phyloP scores from a whole-genome alignment of 331 rosid species.

The Pyracantha coccinea region DNA sequence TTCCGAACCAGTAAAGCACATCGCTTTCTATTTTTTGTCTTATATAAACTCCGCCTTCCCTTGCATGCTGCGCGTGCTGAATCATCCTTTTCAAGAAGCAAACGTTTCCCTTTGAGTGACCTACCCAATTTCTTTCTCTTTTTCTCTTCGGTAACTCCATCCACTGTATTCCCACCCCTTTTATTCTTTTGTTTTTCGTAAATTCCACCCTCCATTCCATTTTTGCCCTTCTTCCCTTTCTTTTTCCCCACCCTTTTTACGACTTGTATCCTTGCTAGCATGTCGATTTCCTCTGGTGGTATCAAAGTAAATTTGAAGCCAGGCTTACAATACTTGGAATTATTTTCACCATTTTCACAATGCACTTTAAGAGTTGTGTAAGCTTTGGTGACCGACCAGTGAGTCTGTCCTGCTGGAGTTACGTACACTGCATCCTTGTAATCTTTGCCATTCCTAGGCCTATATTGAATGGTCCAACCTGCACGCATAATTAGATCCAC shows the following conservation, averaged over 20 bases:
- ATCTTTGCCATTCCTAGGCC: constrained; percentile 52
- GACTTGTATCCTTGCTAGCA: constrained; percentile 39
- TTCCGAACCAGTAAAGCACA: constrained; percentile 58
- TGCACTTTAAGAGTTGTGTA: constrained; percentile 51
- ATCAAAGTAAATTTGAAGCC: constrained; percentile 68
- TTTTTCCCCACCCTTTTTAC: constrained; percentile 17
- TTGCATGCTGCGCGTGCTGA: constrained; percentile 17
- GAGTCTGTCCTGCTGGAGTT: constrained; percentile 63
- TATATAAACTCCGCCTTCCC: constrained; percentile 24
- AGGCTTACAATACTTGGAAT: constrained; percentile 32
- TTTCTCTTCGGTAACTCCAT: constrained; percentile 23
- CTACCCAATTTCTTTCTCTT: constrained; percentile 29
- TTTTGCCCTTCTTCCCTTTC: background rate
- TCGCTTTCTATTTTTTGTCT: constrained; percentile 45
- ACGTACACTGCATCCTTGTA: constrained; percentile 86
- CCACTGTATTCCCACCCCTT: constrained; percentile 14
- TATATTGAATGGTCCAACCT: constrained; percentile 79
- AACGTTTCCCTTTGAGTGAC: constrained; percentile 33
- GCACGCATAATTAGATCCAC: constrained; percentile 50
- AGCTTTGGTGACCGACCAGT: constrained; percentile 95
- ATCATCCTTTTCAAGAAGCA: constrained; percentile 17
- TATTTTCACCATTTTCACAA: constrained; percentile 62
- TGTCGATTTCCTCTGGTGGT: constrained; percentile 48
- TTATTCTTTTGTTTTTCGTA: background rate
- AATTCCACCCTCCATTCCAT: background rate